Base-by-base conservation (phyloP, 2,329 filamentous ascomycete genomes). In the Grosmannia clavigera region DNA sequence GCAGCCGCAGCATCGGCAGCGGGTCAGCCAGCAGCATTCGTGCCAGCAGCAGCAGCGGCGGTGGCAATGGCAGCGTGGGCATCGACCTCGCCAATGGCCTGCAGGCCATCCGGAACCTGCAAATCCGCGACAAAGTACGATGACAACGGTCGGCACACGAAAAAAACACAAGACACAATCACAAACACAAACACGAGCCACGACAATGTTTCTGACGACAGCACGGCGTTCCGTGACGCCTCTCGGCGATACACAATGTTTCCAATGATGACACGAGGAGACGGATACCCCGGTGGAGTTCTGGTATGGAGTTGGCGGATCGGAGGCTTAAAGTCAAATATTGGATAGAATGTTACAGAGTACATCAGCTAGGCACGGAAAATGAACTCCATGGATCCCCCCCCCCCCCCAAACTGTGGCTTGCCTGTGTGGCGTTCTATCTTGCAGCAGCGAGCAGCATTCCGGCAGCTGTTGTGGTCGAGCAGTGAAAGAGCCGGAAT, bases 121-220 rank as follows among this genome's bases (percentile, higher is more conserved):
- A 66, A 62, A 64, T 66, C 57, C 68, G 66, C 59, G 65, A 67
- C 63, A 71, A 74, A 67, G 70, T 69, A 55, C 72, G 73, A 19
- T 50, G 46, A 19, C 5, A 40, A 5, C 12, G 14, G 5, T 14
- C 38, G 3, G 12, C 12, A 40, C 5, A 3, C 38, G 12, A 16
- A 14, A 9, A 9, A 16, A 12, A 5, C 38, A 16, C 38, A 16
- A 40, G 12, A 40, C 38, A 40, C 38, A 12, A 40, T 10, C 10
- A 46, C 14, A 46, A 9, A 46, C 43, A n/a, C 19, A n/a, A 6
- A 46, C 43, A 46, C 43, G 43, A 46, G 43, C 16, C 43, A 46
- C 43, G 19, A 46, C 7, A 3, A n/a, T 46, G 19, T n/a, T 46
- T 46, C 43, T n/a, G 43, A n/a, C 43, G 43, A 46, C 19, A 19